Evolutionary conservation across 2,329 filamentous ascomycete species (phyloP).

Genomic region (Alternaria triticina): DNA sequence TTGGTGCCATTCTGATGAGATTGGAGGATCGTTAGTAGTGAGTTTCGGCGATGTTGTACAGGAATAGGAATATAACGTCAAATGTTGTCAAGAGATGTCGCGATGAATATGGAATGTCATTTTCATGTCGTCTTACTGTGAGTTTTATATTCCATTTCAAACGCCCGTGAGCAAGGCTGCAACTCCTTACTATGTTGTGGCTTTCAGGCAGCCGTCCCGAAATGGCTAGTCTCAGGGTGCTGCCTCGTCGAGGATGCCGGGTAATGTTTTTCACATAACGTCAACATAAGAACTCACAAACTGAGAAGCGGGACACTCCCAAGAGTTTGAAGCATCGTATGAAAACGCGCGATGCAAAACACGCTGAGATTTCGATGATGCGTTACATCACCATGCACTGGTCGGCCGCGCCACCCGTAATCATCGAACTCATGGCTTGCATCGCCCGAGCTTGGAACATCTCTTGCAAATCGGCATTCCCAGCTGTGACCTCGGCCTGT

Average conservation of each 20-base stretch:
- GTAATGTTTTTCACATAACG: background rate
- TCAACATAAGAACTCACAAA: background rate
- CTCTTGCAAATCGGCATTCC: background rate
- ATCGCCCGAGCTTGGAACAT: background rate
- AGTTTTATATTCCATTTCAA: background rate
- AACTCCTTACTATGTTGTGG: background rate
- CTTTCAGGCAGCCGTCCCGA: background rate
- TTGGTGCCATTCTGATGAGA: constrained; percentile 6
- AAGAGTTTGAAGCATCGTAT: background rate
- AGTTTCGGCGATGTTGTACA: background rate
- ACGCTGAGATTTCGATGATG: background rate
- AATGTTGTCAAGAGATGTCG: background rate
- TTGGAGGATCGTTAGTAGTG: background rate
- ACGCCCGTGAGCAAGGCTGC: background rate
- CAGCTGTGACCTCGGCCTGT: background rate
- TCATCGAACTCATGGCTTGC: background rate
- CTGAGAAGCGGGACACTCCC: background rate
- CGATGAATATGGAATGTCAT: background rate
- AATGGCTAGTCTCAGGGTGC: background rate
- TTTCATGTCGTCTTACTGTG: background rate
- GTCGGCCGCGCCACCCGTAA: background rate
- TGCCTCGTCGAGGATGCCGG: background rate
- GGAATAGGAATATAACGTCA: background rate
- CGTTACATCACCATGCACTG: background rate
- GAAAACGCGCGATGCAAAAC: background rate